Percentiles rank a stretch among this genome's conserved stretches.
Conservation (phyloP, 2,329 filamentous ascomycete genomes). For the Beauveria sp. region DNA sequence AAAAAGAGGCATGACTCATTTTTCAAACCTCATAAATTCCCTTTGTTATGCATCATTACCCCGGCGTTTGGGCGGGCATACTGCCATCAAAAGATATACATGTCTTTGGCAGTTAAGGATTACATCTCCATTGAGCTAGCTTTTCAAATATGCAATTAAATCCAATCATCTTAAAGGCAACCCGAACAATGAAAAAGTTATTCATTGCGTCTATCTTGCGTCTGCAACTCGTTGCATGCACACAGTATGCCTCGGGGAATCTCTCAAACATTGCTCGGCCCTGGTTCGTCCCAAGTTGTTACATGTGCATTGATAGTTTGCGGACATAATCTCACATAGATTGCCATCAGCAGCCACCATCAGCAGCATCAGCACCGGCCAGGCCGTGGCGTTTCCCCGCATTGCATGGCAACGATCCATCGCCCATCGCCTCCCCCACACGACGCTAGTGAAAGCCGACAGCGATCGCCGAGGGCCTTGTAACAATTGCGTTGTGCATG, state of each 20-base stretch:
- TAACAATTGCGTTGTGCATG: too few relatives aligned
- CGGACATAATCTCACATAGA: neutral
- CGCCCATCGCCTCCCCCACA: neutral
- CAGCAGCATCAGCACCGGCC: neutral
- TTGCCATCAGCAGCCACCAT: neutral
- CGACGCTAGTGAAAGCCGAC: neutral
- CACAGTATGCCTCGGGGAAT: neutral
- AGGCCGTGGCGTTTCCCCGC: neutral
- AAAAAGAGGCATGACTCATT: neutral
- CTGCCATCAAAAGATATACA: neutral
- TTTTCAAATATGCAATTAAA: neutral
- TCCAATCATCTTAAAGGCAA: neutral
- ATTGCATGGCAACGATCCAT: neutral
- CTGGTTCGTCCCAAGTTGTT: neutral
- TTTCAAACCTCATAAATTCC: neutral
- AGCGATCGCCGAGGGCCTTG: neutral
- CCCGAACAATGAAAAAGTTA: too few relatives aligned
- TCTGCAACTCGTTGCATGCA: too few relatives aligned
- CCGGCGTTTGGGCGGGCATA: neutral
- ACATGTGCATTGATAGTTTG: neutral
- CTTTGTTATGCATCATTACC: conserved; percentile 3
- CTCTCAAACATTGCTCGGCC: neutral
- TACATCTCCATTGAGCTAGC: neutral
- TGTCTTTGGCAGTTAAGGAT: neutral
- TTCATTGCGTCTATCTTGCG: too few relatives aligned